These are phyloP conservation scores for Tremella mesenterica DNA, from an alignment of 768 basidiomycete genomes.

Conservation along the genomic window DNA sequence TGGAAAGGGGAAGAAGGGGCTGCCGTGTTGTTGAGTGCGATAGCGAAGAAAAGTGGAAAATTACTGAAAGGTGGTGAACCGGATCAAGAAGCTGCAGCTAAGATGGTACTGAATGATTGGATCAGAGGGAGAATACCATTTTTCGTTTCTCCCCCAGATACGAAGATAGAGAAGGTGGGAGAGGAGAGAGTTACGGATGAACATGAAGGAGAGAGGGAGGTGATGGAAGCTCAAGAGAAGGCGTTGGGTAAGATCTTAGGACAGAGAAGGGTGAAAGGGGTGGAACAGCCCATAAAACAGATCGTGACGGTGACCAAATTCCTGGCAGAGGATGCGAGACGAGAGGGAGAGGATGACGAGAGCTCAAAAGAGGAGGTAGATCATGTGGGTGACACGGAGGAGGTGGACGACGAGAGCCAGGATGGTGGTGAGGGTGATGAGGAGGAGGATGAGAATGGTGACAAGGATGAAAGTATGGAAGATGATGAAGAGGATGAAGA, in stretches of 20 bases:
- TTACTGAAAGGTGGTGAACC: constrained; percentile 91
- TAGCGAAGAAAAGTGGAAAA: constrained; percentile 85
- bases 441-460: constrained; percentile 25
- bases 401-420: constrained; percentile 22
- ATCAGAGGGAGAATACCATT: constrained; percentile 93
- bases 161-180: constrained; percentile 4
- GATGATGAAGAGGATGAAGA: constrained; percentile 26
- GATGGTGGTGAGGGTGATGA: constrained; percentile 3
- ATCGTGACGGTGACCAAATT: constrained; percentile 85
- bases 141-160: constrained; percentile 84
- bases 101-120: constrained; percentile 94
- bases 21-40: constrained; percentile 68
- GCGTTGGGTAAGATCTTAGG: constrained; percentile 56
- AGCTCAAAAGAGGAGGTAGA: constrained; percentile 28
- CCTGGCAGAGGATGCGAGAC: constrained; percentile 69
- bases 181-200: constrained; percentile 45
- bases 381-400: constrained; percentile 35
- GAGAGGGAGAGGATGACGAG: constrained; percentile 47
- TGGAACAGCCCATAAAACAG: constrained; percentile 75
- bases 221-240: constrained; percentile 44
- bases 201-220: constrained; percentile 47
- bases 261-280: constrained; percentile 50
- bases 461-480: constrained; percentile 41
- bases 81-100: constrained; percentile 81
- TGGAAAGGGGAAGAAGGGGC: constrained; percentile 52